Conservation (phyloP, 1,284 basidiomycete species). For the Laetiporus sulphureus region DNA sequence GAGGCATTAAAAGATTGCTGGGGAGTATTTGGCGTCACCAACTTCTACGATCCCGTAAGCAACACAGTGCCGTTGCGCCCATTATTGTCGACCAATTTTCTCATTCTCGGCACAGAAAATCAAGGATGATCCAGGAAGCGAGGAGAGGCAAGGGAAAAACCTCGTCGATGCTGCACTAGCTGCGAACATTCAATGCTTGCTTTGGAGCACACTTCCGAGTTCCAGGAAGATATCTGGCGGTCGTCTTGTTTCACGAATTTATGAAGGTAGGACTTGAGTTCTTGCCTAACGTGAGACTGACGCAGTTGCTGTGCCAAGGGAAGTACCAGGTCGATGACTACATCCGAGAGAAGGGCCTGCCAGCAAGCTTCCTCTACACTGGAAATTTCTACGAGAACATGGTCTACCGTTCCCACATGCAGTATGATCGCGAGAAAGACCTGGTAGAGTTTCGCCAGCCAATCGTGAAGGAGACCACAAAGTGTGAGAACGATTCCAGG, state of each 20-base stretch:
- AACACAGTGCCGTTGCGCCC: not conserved
- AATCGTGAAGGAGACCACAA: slow-evolving; percentile 16
- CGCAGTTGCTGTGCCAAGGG: slow-evolving; percentile 5
- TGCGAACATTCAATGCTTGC: slow-evolving; percentile 14
- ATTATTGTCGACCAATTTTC: not conserved
- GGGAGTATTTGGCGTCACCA: slow-evolving; percentile 22
- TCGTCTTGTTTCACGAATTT: slow-evolving; percentile 18
- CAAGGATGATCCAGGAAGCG: slow-evolving; percentile 19
- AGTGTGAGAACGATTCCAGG: slow-evolving; percentile 5
- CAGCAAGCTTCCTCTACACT: slow-evolving; percentile 15
- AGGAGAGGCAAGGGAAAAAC: slow-evolving; percentile 20
- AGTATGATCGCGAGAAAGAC: slow-evolving; percentile 15
- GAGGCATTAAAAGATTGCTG: slow-evolving; percentile 16
- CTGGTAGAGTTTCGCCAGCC: slow-evolving; percentile 18
- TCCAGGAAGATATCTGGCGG: slow-evolving; percentile 17
- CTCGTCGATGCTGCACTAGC: slow-evolving; percentile 17
- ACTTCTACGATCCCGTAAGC: slow-evolving; percentile 21
- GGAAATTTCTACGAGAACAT: slow-evolving; percentile 23
- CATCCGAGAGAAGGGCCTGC: slow-evolving; percentile 13
- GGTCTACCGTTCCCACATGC: slow-evolving; percentile 18
- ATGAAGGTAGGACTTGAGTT: slow-evolving; percentile 12
- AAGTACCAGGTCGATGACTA: slow-evolving; percentile 20
- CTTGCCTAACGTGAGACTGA: not conserved
- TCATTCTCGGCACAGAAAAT: slow-evolving; percentile 12
- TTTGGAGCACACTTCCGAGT: slow-evolving; percentile 21